Percentiles rank a stretch among this genome's conserved stretches.
Evolutionary conservation across 1,139 yeast species (phyloP).

Genomic region (Wickerhamiella pararugosa): DNA sequence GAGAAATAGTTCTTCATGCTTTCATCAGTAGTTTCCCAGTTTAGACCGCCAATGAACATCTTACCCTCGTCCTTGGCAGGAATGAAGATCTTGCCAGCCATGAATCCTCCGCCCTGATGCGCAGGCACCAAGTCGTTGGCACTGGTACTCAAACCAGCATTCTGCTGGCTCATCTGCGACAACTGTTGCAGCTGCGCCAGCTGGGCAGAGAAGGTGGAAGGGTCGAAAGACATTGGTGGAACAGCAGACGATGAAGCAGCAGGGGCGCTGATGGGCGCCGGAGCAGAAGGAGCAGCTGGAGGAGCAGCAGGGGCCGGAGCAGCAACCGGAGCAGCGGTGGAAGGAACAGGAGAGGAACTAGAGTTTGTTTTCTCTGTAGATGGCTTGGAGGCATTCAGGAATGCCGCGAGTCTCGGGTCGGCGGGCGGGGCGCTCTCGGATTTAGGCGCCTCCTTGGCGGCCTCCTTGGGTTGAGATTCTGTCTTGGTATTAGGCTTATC

Average conservation of each 20-base stretch:
- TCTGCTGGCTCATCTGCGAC: conserved; percentile 15
- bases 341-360: conserved; percentile 6
- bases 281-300: conserved; percentile 7
- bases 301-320: conserved; percentile 4
- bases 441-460: background rate
- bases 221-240: conserved; percentile 12
- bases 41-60: conserved; percentile 96
- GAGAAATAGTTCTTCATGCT: conserved; percentile 60
- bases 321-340: conserved; percentile 3
- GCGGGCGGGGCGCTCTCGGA: conserved; percentile 6
- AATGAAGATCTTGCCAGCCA: conserved; percentile 27
- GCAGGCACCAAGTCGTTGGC: conserved; percentile 14
- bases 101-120: conserved; percentile 16
- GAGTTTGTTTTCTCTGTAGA: conserved; percentile 2
- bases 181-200: conserved; percentile 19
- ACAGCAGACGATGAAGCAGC: conserved; percentile 4
- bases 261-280: conserved; percentile 2
- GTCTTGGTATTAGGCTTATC: conserved; percentile 5
- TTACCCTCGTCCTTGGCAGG: conserved; percentile 50
- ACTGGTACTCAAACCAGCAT: conserved; percentile 13
- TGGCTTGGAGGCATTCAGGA: background rate
- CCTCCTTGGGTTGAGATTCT: conserved; percentile 2
- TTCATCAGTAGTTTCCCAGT: conserved; percentile 95
- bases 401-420: background rate
- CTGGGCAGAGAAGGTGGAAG: conserved; percentile 17